Conservation (phyloP, 441 rosid genomes). For the Corymbia calophylla region DNA sequence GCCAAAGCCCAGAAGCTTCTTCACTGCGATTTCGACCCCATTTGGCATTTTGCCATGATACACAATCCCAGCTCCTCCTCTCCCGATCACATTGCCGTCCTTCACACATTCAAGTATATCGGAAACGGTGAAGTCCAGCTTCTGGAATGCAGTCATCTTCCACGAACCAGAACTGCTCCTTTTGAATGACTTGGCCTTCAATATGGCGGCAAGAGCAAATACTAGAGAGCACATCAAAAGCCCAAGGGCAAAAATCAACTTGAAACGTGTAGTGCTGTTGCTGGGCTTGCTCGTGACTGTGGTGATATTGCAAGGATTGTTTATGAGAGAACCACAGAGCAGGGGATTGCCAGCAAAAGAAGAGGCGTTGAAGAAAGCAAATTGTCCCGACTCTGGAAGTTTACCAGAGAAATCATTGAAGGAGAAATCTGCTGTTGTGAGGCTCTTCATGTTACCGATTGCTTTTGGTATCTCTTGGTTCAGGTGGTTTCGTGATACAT, state of each 20-base stretch:
- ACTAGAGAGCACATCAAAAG: slow-evolving; percentile 33
- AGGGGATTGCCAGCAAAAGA: slow-evolving; percentile 51
- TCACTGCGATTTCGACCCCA: slow-evolving; percentile 40
- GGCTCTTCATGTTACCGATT: slow-evolving; percentile 38
- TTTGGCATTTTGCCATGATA: slow-evolving; percentile 48
- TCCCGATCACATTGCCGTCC: slow-evolving; percentile 45
- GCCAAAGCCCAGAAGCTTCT: slow-evolving; percentile 40
- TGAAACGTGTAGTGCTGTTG: slow-evolving; percentile 21
- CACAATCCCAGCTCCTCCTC: slow-evolving; percentile 52
- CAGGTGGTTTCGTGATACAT: slow-evolving; percentile 40
- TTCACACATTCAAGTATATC: slow-evolving; percentile 45
- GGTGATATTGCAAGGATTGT: slow-evolving; percentile 39
- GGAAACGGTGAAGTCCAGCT: slow-evolving; percentile 29
- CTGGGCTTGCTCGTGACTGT: slow-evolving; percentile 4
- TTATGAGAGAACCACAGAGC: slow-evolving; percentile 37
- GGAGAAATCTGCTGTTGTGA: slow-evolving; percentile 40
- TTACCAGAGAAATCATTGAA: slow-evolving; percentile 44
- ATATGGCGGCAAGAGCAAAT: slow-evolving; percentile 33
- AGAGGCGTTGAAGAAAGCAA: slow-evolving; percentile 32
- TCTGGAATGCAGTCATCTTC: slow-evolving; percentile 52
- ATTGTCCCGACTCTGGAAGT: slow-evolving; percentile 43
- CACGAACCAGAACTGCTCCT: slow-evolving; percentile 21
- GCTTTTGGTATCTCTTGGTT: slow-evolving; percentile 26
- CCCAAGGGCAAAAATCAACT: slow-evolving; percentile 36
- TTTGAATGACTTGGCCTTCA: slow-evolving; percentile 36